Evolutionary conservation across 1,284 basidiomycete species (phyloP).

Genomic region (Fomitopsis schrenkii): DNA sequence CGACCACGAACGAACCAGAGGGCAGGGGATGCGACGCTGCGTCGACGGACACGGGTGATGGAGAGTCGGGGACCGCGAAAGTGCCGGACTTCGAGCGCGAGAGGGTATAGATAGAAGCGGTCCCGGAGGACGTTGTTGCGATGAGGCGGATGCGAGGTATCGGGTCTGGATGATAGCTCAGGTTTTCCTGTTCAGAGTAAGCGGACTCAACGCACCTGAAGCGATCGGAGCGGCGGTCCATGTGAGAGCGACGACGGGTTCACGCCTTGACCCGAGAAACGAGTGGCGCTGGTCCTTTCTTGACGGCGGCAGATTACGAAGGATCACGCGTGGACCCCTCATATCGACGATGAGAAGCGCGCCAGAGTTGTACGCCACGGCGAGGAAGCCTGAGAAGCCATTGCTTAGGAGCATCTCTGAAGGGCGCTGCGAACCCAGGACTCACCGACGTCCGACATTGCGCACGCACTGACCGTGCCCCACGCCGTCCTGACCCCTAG

Average conservation of each 20-base stretch:
- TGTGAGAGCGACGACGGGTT: constrained; percentile 48
- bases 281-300: constrained; percentile 27
- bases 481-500: constrained; percentile 52
- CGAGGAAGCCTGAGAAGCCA: constrained; percentile 61
- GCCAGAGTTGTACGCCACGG: constrained; percentile 60
- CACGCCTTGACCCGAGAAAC: constrained; percentile 27
- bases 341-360: constrained; percentile 66
- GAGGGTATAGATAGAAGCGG: constrained; percentile 55
- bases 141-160: constrained; percentile 57
- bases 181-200: constrained; percentile 46
- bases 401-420: background rate
- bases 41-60: constrained; percentile 34
- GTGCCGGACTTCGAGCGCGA: constrained; percentile 33
- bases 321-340: constrained; percentile 64
- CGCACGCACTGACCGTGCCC: constrained; percentile 49
- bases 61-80: constrained; percentile 45
- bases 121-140: constrained; percentile 56
- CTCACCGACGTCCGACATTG: constrained; percentile 66
- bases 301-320: constrained; percentile 35
- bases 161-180: constrained; percentile 37
- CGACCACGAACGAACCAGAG: constrained; percentile 55
- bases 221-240: constrained; percentile 53
- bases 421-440: background rate
- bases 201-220: constrained; percentile 38
- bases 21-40: constrained; percentile 48